Evolutionary conservation across 2,329 filamentous ascomycete species (phyloP), one percentile per base, ranked within the genome.

Genomic region (Trichoderma hamatum): DNA sequence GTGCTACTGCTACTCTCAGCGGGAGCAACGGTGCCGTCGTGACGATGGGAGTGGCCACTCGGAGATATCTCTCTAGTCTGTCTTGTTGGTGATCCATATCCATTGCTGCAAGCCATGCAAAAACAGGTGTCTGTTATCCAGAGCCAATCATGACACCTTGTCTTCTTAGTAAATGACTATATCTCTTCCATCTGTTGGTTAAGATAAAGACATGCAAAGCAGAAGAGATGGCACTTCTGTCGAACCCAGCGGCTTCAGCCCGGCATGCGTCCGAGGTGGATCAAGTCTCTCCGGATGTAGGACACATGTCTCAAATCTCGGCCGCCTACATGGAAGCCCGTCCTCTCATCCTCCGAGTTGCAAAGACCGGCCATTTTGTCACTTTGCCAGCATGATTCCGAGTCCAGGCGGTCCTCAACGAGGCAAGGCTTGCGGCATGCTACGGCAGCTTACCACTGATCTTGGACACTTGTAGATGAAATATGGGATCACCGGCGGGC

Each of bases 221-320:
- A 43, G 16, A n/a, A 43, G 16, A 43, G 39, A 10, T 7, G 39
- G 10, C 19, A 43, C 6, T 7, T 13, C 61, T 36, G 7, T 26
- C 14, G 46, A 55, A 49, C 32, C 63, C 26, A 58, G 63, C 39
- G 49, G 28, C 19, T 56, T 5, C 28, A 56, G 26, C 26, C 54
- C 24, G 54, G 43, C 11, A 64, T 30, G 54, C 34, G 24, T 30
- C 58, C 34, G 51, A 39, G 51, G 64, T 59, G 68, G 56, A 34
- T 43, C 63, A 70, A 56, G 58, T 54, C 68, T 59, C 63, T 59
- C 63, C 63, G 55, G 51, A 39, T 30, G 68, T 70, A 52, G 68
- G 59, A 70, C 66, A 55, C 51, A 67, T 68, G 66, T 65, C 69
- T 70, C 69, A 70, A 49, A 26, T 51, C 30, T 69, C 69, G 69